phyloP scores from a whole-genome alignment of 2,329 filamentous ascomycete genomes.

The Claviceps pusilla region DNA sequence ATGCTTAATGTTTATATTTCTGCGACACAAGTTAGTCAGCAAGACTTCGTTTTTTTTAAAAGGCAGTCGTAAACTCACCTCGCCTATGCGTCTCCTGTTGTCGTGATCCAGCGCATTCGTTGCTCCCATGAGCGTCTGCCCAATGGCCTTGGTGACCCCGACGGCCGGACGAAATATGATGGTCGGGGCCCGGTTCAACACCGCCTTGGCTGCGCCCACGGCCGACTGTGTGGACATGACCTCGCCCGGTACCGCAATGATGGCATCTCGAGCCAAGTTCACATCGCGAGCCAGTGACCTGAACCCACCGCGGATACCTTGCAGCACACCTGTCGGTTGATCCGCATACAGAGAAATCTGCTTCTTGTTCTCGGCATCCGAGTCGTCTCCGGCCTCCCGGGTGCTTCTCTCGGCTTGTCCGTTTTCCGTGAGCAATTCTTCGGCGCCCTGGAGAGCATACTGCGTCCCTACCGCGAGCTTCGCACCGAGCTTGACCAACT shows the following conservation, averaged over 20 bases:
- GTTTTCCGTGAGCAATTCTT: conserved; percentile 52
- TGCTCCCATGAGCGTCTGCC: conserved; percentile 78
- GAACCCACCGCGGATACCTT: conserved; percentile 73
- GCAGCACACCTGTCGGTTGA: conserved; percentile 76
- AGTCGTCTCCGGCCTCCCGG: conserved; percentile 42
- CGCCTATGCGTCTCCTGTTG: conserved; percentile 67
- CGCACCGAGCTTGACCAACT: conserved; percentile 85
- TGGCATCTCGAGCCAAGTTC: conserved; percentile 73
- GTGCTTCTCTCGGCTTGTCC: conserved; percentile 19
- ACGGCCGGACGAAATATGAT: conserved; percentile 84
- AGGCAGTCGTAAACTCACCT: conserved; percentile 47
- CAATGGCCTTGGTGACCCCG: conserved; percentile 75
- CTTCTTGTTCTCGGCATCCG: conserved; percentile 55
- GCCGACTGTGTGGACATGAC: conserved; percentile 76
- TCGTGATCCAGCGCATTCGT: conserved; percentile 80
- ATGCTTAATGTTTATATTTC: conserved; percentile 35
- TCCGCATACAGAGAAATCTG: conserved; percentile 86
- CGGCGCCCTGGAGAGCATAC: conserved; percentile 77
- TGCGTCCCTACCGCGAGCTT: conserved; percentile 92
- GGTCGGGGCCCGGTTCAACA: conserved; percentile 74
- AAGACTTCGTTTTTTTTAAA: neutral
- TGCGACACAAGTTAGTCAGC: conserved; percentile 11
- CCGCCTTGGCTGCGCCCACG: conserved; percentile 61
- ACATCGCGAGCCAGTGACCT: conserved; percentile 73
- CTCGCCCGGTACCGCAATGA: conserved; percentile 87